Evolutionary conservation across 192 early-diverging fungal species (phyloP), one percentile per base, ranked within the genome.

Genomic region (Linnemannia hyalina): DNA sequence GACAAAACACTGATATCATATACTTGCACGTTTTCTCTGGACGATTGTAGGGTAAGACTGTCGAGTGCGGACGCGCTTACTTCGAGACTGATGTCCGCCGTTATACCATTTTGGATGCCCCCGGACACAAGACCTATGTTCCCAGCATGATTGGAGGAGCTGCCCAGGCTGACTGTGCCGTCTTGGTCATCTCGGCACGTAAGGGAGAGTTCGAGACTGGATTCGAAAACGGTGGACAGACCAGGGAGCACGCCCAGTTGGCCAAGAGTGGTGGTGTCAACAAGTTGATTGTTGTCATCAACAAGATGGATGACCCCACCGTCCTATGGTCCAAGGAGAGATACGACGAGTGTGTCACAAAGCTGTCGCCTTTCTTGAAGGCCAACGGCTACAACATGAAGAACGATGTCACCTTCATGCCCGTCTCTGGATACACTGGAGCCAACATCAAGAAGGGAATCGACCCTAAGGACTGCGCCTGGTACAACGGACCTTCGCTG

Each of bases 251-350:
- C 88, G 97, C 98, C 35, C 91, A 98, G 89, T 87, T 99, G 86
- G 97, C 95, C 76, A 99, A 98, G 93, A 98, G 97, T 29, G 94
- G 95, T n/a, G 98, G 99, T 70, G 96, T 99, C 78, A 97, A 97
- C 90, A 93, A 95, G 63, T 82, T 99, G 73, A 91, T 99, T 71
- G 92, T 98, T 73, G 99, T 95, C 46, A 94, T 99, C 89, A 99
- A 99, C 94, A 99, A 99, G 94, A 99, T 99, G 99, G 99, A 99
- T 83, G 99, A 99, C 81, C 92, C 95, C 22, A 99, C 99, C 11
- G 99, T 99, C 52, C 74, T 88, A 68, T 99, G 98, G 98, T 90
- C 93, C 85, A 95, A 99, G 93, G 95, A 90, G 73, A 90, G 96
- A 78, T 99, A 98, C 88, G 97, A 99, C 87, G 98, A 99, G 80